phyloP scores from a whole-genome alignment of 805 yeast genomes.

The Wickerhamiella cacticola region DNA sequence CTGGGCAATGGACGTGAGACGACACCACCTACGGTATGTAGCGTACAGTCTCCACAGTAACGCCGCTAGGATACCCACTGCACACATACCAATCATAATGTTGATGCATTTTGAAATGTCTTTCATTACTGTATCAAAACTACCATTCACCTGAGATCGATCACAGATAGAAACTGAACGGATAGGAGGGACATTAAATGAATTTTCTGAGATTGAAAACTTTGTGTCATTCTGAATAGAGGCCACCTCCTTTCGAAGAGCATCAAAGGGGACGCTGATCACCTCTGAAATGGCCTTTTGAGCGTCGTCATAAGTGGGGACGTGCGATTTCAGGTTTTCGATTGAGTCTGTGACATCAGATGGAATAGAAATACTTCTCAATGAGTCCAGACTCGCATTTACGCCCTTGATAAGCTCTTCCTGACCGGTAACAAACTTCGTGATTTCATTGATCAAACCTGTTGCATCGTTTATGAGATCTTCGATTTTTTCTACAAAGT shows the following conservation, averaged over 20 bases:
- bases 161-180: constrained; percentile 11
- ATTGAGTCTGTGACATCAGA: constrained; percentile 47
- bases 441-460: constrained; percentile 40
- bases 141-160: neutral
- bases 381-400: constrained; percentile 43
- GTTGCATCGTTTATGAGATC: constrained; percentile 44
- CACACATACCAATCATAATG: constrained; percentile 14
- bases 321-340: constrained; percentile 36
- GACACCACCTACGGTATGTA: constrained; percentile 12
- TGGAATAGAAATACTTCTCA: constrained; percentile 55
- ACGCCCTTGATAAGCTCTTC: constrained; percentile 37
- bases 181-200: neutral
- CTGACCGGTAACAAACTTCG: constrained; percentile 43
- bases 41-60: constrained; percentile 12
- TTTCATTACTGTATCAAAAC: constrained; percentile 4
- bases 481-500: constrained; percentile 52
- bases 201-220: neutral
- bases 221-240: neutral
- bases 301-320: constrained; percentile 58
- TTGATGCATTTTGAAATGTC: constrained; percentile 1
- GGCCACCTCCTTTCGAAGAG: constrained; percentile 33
- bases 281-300: constrained; percentile 44
- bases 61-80: constrained; percentile 8
- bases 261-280: constrained; percentile 49
- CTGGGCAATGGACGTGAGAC: constrained; percentile 13